A percentile compares a stretch with the other conserved stretches of the same genome.
phyloP scores from a whole-genome alignment of 371 early-diverging fungal species.

The Syncephalastrum contaminatum region DNA sequence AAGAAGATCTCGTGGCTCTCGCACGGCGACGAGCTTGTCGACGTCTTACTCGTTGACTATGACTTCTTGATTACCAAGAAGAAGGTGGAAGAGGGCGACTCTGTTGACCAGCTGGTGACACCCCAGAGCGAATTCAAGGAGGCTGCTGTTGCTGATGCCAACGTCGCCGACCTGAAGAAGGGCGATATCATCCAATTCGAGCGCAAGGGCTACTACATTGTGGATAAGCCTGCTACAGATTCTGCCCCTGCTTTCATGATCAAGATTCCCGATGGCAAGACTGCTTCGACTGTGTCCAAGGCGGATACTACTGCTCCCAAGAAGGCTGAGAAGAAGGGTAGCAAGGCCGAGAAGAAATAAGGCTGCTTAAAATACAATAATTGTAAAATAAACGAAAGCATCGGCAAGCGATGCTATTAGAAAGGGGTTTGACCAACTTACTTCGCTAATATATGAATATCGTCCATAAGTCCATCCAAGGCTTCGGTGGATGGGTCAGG shows the following conservation, averaged over 20 bases:
- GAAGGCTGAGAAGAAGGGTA: constrained; percentile 5
- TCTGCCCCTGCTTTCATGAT: constrained; percentile 71
- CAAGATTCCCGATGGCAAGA: constrained; percentile 93
- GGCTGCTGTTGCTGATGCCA: constrained; percentile 70
- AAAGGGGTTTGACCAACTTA: too few relatives aligned
- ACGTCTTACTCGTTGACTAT: constrained; percentile 82
- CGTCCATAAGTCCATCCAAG: too few relatives aligned
- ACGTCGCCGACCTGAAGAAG: constrained; percentile 50
- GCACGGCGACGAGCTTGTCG: constrained; percentile 54
- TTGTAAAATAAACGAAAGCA: too few relatives aligned
- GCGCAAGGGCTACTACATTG: constrained; percentile 96
- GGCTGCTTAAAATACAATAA: background rate
- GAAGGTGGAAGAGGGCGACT: constrained; percentile 95
- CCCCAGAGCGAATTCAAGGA: constrained; percentile 85
- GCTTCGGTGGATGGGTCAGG: too few relatives aligned
- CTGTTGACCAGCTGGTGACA: constrained; percentile 83
- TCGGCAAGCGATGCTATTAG: too few relatives aligned
- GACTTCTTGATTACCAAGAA: constrained; percentile 97
- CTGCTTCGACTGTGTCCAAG: constrained; percentile 75
- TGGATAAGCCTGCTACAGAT: constrained; percentile 68
- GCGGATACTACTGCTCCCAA: constrained; percentile 33
- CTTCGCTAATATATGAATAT: too few relatives aligned
- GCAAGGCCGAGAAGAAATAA: constrained; percentile 13
- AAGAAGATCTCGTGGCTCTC: constrained; percentile 99
- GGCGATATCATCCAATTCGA: constrained; percentile 98